phyloP scores from a whole-genome alignment of 768 basidiomycete genomes.

The Hygrophoropsis aurantiaca region DNA sequence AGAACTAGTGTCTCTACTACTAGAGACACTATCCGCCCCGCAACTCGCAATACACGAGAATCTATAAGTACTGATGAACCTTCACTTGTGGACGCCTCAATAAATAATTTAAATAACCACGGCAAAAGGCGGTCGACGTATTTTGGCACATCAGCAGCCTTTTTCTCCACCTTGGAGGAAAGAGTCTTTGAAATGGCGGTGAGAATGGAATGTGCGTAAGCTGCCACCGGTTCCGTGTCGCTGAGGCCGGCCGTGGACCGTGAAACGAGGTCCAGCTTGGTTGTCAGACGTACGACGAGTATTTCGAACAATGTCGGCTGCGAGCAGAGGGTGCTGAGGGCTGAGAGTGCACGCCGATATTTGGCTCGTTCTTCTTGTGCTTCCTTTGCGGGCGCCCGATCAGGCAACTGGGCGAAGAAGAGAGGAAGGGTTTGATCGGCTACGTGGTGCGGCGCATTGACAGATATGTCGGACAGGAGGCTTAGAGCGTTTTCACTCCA shows the following conservation, averaged over 20 bases:
- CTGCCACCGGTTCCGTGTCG: constrained; percentile 63
- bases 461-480: constrained; percentile 62
- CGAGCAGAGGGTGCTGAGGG: constrained; percentile 70
- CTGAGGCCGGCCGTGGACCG: constrained; percentile 23
- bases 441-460: constrained; percentile 60
- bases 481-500: constrained; percentile 58
- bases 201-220: constrained; percentile 85
- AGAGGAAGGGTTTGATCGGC: constrained; percentile 76
- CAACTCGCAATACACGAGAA: constrained; percentile 35
- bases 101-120: constrained; percentile 63
- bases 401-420: constrained; percentile 76
- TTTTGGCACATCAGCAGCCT: constrained; percentile 74
- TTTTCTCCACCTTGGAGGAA: constrained; percentile 44
- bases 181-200: constrained; percentile 66
- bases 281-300: constrained; percentile 72
- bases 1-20: constrained; percentile 61
- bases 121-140: constrained; percentile 79
- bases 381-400: constrained; percentile 54
- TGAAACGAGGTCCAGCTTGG: constrained; percentile 72
- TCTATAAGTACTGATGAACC: constrained; percentile 33
- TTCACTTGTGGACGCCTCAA: constrained; percentile 37
- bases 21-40: constrained; percentile 65
- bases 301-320: constrained; percentile 81
- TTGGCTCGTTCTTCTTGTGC: constrained; percentile 55
- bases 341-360: constrained; percentile 66